Evolutionary conservation across 2,329 filamentous ascomycete species (phyloP), one percentile per base, ranked within the genome.

Genomic region (Colletotrichum cordylinicola): DNA sequence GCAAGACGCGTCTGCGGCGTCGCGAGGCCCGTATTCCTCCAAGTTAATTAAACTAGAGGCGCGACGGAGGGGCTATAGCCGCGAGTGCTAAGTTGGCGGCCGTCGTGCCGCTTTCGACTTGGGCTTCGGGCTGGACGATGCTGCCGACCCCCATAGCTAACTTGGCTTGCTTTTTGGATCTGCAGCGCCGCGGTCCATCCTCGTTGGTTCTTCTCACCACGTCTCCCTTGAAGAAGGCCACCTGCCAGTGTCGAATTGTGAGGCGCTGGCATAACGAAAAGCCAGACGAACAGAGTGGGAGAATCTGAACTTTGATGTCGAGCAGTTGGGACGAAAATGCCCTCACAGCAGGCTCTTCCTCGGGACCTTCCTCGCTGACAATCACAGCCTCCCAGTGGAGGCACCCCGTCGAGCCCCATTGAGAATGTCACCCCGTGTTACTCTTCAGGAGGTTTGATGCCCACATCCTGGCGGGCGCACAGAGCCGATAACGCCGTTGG

Each of bases 391-490:
- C 39, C 6, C 24, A 60, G 31, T 58, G 62, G 70, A 31, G 13
- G 37, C 48, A n/a, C 60, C 58, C 64, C 55, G 64, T 69, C 35
- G 33, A 69, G 55, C 64, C 43, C 72, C 68, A 55, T 67, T 61
- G 27, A 43, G 39, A 35, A 56, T 76, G 74, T 62, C 31, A 76
- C 74, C 72, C 52, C 64, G 61, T 67, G 71, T 68, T 61, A 62
- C 66, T 67, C 66, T 76, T 75, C 66, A 76, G 74, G 66, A 75
- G 74, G 72, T 71, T 76, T 56, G 71, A 71, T 75, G 72, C 27
- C 66, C 67, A 70, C 70, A 69, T 61, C 64, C 70, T 76, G 58
- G 65, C 58, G 48, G 56, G 70, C 72, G 74, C 72, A 71, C 74
- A 76, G 74, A 71, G 67, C 66, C 35, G 61, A 66, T 48, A 31